Percentiles rank a stretch among this genome's conserved stretches.
Evolutionary conservation across 306 rosid species (phyloP).

Genomic region (Vigna radiata): DNA sequence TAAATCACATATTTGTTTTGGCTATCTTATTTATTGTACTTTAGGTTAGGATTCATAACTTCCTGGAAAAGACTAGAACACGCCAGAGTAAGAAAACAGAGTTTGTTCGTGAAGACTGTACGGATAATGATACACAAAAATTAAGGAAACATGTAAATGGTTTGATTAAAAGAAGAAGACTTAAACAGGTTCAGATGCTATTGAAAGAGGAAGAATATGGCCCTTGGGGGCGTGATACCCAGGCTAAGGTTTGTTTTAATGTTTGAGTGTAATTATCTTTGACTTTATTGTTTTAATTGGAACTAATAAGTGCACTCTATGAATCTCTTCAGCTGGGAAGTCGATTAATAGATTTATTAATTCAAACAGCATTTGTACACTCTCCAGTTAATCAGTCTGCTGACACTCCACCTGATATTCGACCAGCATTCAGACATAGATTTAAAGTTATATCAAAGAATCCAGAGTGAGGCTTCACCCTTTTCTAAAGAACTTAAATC

Average conservation of each 20-base stretch:
- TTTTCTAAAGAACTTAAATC: neutral
- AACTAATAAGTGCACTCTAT: conserved; percentile 35
- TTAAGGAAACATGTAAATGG: conserved; percentile 67
- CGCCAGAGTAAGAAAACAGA: conserved; percentile 48
- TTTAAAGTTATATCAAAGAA: conserved; percentile 60
- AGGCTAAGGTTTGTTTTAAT: conserved; percentile 70
- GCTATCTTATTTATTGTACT: conserved; percentile 12
- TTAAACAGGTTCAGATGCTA: conserved; percentile 63
- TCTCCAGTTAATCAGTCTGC: conserved; percentile 73
- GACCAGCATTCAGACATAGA: conserved; percentile 85
- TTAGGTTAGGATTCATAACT: conserved; percentile 71
- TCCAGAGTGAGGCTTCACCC: conserved; percentile 62
- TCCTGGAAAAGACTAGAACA: conserved; percentile 70
- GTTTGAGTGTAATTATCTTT: conserved; percentile 6
- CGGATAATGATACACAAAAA: conserved; percentile 62
- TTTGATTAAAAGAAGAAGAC: conserved; percentile 62
- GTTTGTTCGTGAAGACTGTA: conserved; percentile 52
- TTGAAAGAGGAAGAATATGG: conserved; percentile 66
- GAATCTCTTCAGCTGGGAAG: conserved; percentile 78
- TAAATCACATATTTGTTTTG: conserved; percentile 25
- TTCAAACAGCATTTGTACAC: conserved; percentile 76
- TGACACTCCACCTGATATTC: conserved; percentile 78
- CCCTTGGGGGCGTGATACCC: conserved; percentile 80
- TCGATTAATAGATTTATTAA: conserved; percentile 73
- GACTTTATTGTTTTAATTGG: conserved; percentile 7